These are phyloP conservation scores for Globisporangium sylvaticum DNA, from an alignment of 352 stramenopile genomes.

Conservation along the genomic window DNA sequence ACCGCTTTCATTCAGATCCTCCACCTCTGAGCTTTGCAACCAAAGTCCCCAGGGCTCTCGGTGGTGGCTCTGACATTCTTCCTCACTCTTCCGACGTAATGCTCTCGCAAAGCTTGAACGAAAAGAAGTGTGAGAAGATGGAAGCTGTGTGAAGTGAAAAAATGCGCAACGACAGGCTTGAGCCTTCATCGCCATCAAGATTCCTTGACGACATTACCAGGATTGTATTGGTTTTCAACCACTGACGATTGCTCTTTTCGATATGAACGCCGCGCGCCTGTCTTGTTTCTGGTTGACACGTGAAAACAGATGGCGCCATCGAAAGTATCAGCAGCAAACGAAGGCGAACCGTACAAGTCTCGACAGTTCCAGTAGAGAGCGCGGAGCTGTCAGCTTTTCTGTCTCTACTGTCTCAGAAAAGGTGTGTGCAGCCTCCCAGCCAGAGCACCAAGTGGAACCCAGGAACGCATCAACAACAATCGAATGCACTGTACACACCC, in stretches of 20 bases:
- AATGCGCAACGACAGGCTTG: too few species aligned
- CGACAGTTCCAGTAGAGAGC: too few species aligned
- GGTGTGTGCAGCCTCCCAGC: background rate
- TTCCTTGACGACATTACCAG: background rate
- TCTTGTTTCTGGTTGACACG: background rate
- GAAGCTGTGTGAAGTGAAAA: too few species aligned
- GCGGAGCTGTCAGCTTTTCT: too few species aligned
- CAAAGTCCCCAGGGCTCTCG: too few species aligned
- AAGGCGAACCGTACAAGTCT: too few species aligned
- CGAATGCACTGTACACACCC: background rate
- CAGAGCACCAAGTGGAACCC: background rate
- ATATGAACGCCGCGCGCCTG: too few species aligned
- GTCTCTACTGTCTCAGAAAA: background rate
- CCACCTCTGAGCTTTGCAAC: too few species aligned
- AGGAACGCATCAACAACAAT: background rate
- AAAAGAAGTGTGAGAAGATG: too few species aligned
- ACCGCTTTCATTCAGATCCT: background rate
- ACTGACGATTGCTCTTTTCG: background rate
- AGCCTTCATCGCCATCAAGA: background rate
- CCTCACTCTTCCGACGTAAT: too few species aligned
- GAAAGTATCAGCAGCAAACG: slow-evolving; percentile 4
- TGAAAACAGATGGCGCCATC: background rate
- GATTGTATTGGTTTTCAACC: background rate
- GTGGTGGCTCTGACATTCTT: too few species aligned
- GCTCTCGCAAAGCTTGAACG: too few species aligned